phyloP scores from a whole-genome alignment of 2,329 filamentous ascomycete species.

The Epicoccum nigrum region DNA sequence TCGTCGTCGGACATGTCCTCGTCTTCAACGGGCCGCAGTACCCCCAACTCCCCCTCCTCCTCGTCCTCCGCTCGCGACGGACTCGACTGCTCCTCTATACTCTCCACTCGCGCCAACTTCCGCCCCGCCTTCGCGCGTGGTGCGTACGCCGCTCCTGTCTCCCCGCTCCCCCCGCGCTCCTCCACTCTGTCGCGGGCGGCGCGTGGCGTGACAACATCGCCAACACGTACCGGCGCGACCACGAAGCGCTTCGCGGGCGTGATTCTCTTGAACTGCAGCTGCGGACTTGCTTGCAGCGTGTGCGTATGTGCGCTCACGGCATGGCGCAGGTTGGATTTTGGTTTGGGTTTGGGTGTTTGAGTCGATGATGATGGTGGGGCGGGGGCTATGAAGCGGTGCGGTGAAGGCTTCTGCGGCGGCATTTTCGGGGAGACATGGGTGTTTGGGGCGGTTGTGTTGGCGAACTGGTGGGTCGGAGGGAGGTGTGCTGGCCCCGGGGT shows the following conservation, averaged over 20 bases:
- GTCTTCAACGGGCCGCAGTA: slow-evolving; percentile 19
- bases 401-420: slow-evolving; percentile 12
- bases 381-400: slow-evolving; percentile 16
- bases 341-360: too few relatives aligned
- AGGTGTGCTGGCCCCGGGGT: too few relatives aligned
- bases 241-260: slow-evolving; percentile 45
- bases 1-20: background rate
- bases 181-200: background rate
- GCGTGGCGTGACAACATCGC: background rate
- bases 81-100: slow-evolving; percentile 42
- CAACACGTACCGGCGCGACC: slow-evolving; percentile 19
- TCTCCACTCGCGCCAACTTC: slow-evolving; percentile 37
- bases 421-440: slow-evolving; percentile 6
- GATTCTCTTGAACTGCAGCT: slow-evolving; percentile 21
- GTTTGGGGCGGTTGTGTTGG: background rate
- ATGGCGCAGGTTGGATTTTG: too few relatives aligned
- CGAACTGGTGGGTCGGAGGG: background rate
- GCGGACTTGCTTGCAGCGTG: background rate
- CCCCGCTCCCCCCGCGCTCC: background rate
- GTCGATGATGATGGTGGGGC: too few relatives aligned
- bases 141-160: background rate
- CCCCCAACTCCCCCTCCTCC: slow-evolving; percentile 13
- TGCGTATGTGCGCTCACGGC: background rate
- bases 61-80: slow-evolving; percentile 14
- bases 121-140: background rate